These are phyloP conservation scores for Thalassiosira hispida DNA, from an alignment of 352 stramenopile species.

Conservation along the genomic window DNA sequence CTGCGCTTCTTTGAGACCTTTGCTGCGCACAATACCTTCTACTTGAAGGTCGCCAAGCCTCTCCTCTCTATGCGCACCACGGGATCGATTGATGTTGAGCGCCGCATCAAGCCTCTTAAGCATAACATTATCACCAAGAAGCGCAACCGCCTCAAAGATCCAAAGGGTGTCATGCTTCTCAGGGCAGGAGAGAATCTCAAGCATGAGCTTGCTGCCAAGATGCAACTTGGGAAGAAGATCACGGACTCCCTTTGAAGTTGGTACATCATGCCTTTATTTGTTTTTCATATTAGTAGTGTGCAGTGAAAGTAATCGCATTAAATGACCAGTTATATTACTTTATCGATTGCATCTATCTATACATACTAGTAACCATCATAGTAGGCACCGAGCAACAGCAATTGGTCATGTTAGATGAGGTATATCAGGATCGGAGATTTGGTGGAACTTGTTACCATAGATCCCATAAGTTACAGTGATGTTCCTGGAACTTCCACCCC, in stretches of 20 bases:
- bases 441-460: too few species aligned
- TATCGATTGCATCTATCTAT: too few species aligned
- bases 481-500: too few species aligned
- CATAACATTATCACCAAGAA: slow-evolving; percentile 9
- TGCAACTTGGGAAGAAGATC: neutral
- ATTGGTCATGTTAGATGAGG: too few species aligned
- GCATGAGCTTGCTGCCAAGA: neutral
- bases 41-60: slow-evolving; percentile 8
- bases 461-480: too few species aligned
- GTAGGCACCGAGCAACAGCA: too few species aligned
- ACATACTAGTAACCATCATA: too few species aligned
- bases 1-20: slow-evolving; percentile 1
- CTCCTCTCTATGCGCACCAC: slow-evolving; percentile 2
- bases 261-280: too few species aligned
- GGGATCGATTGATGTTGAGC: slow-evolving; percentile 11
- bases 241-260: neutral
- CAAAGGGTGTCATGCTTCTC: neutral
- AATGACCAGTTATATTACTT: too few species aligned
- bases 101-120: slow-evolving; percentile 1
- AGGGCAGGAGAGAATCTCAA: neutral
- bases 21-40: neutral
- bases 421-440: too few species aligned
- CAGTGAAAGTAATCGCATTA: too few species aligned
- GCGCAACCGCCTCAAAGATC: slow-evolving; percentile 9
- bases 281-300: too few species aligned